These are phyloP conservation scores for Tremella mesenterica DNA, from an alignment of 768 basidiomycete genomes.

Conservation along the genomic window DNA sequence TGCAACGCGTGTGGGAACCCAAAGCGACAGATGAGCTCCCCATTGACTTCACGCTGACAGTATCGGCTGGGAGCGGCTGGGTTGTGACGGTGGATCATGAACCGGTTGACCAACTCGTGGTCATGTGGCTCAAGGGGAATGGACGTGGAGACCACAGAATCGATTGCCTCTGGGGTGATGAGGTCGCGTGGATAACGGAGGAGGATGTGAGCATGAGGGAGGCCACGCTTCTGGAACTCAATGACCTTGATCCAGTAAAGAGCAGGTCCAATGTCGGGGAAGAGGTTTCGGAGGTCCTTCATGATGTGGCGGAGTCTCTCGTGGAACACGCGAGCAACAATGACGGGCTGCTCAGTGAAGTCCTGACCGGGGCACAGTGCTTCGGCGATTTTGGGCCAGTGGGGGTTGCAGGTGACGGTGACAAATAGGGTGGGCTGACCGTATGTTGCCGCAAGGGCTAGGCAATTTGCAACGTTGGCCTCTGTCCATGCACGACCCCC, in stretches of 20 bases:
- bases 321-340: neutral
- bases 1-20: neutral
- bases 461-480: neutral
- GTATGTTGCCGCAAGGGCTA: neutral
- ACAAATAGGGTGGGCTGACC: slow-evolving; percentile 17
- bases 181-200: slow-evolving; percentile 22
- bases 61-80: neutral
- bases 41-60: neutral
- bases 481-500: neutral
- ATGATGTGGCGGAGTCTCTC: neutral
- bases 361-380: neutral
- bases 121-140: neutral
- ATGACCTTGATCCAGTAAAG: slow-evolving; percentile 52
- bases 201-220: slow-evolving; percentile 54
- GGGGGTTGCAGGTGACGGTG: slow-evolving; percentile 16
- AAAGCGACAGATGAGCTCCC: neutral
- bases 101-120: neutral
- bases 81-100: neutral
- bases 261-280: slow-evolving; percentile 43
- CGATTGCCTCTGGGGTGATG: neutral
- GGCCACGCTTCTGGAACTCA: slow-evolving; percentile 55
- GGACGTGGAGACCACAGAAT: neutral
- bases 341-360: neutral
- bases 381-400: slow-evolving; percentile 15
- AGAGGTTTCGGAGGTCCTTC: neutral